Conservation (phyloP, 805 yeast genomes). For the Saccharomyces mikatae region DNA sequence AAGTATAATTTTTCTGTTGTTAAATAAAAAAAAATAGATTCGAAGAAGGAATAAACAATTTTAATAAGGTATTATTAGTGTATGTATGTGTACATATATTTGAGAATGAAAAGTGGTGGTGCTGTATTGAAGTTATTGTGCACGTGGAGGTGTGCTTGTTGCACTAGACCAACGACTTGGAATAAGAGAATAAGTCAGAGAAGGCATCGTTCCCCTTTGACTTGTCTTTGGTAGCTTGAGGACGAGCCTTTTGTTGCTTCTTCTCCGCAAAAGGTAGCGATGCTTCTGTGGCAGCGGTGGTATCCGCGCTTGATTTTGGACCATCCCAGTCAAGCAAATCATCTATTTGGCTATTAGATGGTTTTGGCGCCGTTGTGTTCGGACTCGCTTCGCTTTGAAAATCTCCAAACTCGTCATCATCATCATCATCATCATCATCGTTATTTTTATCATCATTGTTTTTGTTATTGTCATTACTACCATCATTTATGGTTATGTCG, state of each 20-base stretch:
- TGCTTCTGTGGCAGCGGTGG: slow-evolving; percentile 11
- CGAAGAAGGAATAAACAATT: not conserved
- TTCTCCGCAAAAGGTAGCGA: not conserved
- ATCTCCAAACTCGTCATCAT: slow-evolving; percentile 33
- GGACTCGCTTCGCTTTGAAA: slow-evolving; percentile 27
- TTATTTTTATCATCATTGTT: slow-evolving; percentile 1
- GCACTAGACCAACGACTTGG: slow-evolving; percentile 24
- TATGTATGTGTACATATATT: slow-evolving; percentile 3
- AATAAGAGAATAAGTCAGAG: slow-evolving; percentile 25
- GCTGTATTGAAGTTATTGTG: slow-evolving; percentile 9
- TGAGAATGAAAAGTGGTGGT: slow-evolving; percentile 3
- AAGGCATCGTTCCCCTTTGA: slow-evolving; percentile 20
- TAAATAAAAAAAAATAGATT: not conserved
- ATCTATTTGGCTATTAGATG: slow-evolving; percentile 5
- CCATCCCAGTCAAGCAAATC: slow-evolving; percentile 13
- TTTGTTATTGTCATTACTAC: slow-evolving; percentile 1
- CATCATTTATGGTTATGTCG: not conserved
- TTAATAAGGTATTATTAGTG: not conserved
- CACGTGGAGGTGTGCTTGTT: not conserved
- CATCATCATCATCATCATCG: slow-evolving; percentile 16
- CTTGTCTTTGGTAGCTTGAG: slow-evolving; percentile 1
- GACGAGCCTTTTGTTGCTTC: slow-evolving; percentile 4
- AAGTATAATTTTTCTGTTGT: not conserved
- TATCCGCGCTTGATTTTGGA: not conserved
- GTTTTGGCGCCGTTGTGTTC: slow-evolving; percentile 4